Conservation (phyloP, 2,329 filamentous ascomycete species). For the Epichloe hybrida region DNA sequence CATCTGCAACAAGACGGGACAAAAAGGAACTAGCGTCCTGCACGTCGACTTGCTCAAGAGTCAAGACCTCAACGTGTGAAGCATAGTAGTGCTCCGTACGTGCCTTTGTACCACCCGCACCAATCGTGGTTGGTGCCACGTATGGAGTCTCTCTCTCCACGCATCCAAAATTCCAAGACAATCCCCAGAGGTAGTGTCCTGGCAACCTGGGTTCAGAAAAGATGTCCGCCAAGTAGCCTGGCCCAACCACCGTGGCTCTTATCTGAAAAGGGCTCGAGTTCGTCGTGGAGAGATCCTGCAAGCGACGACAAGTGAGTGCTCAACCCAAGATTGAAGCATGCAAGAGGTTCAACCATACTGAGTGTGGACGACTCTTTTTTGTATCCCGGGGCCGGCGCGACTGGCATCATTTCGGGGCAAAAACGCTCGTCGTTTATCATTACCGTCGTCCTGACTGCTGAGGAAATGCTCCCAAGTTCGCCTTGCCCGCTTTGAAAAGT, state of each 20-base stretch:
- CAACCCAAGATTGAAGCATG: no score
- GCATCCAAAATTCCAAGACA: slow-evolving; percentile 31
- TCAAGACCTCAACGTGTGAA: not conserved
- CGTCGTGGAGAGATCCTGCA: slow-evolving; percentile 28
- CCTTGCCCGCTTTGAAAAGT: no score
- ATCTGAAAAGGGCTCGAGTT: slow-evolving; percentile 33
- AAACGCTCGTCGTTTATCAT: no score
- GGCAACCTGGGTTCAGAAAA: slow-evolving; percentile 26
- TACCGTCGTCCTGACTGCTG: no score
- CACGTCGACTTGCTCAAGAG: no score
- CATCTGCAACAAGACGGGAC: no score
- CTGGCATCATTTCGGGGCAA: no score
- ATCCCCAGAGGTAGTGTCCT: slow-evolving; percentile 35
- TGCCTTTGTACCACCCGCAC: not conserved
- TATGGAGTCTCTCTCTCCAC: slow-evolving; percentile 28
- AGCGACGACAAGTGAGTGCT: slow-evolving; percentile 22
- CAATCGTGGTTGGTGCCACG: slow-evolving; percentile 13
- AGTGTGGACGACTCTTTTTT: no score
- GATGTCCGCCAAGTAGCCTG: slow-evolving; percentile 39
- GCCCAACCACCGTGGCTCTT: slow-evolving; percentile 29
- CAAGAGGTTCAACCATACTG: no score
- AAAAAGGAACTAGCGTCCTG: no score
- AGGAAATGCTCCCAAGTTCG: no score
- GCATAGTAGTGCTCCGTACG: not conserved
- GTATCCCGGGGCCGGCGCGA: no score